A percentile compares a stretch with the other conserved stretches of the same genome.
phyloP scores from a whole-genome alignment of 1,284 basidiomycete species.

The Anthracocystis walkeri region DNA sequence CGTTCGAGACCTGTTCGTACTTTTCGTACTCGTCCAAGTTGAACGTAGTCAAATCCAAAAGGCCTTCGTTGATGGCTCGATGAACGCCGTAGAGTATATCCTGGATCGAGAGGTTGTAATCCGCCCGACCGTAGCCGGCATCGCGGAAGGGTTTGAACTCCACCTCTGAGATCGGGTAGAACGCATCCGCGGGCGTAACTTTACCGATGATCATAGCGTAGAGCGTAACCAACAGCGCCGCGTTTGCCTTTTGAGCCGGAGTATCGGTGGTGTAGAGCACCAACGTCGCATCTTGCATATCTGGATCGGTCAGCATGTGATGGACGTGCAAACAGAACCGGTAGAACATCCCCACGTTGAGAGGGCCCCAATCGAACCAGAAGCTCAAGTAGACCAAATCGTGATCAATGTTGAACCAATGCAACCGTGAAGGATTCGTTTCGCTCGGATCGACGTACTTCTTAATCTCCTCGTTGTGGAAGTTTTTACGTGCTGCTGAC shows the following conservation, averaged over 20 bases:
- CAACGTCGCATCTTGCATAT: slow-evolving; percentile 76
- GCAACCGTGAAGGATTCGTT: slow-evolving; percentile 42
- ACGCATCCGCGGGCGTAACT: slow-evolving; percentile 92
- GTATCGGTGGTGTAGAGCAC: slow-evolving; percentile 90
- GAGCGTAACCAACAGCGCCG: slow-evolving; percentile 88
- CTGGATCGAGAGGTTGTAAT: slow-evolving; percentile 88
- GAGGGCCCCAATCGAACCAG: slow-evolving; percentile 77
- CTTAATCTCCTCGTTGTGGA: slow-evolving; percentile 27
- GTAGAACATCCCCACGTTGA: slow-evolving; percentile 69
- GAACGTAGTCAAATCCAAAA: slow-evolving; percentile 92
- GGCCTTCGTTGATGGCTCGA: slow-evolving; percentile 88
- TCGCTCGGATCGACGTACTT: slow-evolving; percentile 35
- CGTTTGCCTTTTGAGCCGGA: slow-evolving; percentile 89
- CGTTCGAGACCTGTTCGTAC: slow-evolving; percentile 76
- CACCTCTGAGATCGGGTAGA: slow-evolving; percentile 77
- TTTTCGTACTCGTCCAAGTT: slow-evolving; percentile 84
- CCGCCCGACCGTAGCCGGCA: slow-evolving; percentile 90
- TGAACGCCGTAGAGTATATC: slow-evolving; percentile 93
- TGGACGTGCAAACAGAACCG: slow-evolving; percentile 88
- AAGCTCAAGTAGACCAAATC: slow-evolving; percentile 92
- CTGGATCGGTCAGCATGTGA: slow-evolving; percentile 57
- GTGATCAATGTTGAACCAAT: slow-evolving; percentile 78
- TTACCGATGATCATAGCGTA: slow-evolving; percentile 91
- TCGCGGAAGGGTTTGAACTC: slow-evolving; percentile 92
- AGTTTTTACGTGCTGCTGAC: slow-evolving; percentile 23